These are phyloP conservation scores for Hygrophorus pudorinus DNA, from an alignment of 768 basidiomycete genomes.

Conservation along the genomic window DNA sequence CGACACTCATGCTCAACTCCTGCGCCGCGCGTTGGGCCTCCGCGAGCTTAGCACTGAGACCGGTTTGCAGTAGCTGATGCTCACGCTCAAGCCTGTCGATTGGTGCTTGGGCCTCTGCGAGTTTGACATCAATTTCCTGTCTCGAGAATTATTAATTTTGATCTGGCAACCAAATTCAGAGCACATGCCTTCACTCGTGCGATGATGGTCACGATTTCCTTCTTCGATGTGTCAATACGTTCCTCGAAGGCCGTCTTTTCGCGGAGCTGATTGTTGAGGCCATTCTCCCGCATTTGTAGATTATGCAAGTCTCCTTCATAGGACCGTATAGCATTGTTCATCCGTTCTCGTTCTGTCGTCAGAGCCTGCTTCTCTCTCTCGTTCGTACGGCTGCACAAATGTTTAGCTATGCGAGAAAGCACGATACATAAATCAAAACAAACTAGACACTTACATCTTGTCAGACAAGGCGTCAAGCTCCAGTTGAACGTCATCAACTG, in stretches of 20 bases:
- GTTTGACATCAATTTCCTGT: conserved; percentile 56
- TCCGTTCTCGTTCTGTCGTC: conserved; percentile 51
- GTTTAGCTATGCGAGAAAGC: not conserved
- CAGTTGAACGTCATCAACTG: conserved; percentile 75
- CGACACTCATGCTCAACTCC: conserved; percentile 55
- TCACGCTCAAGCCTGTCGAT: conserved; percentile 54
- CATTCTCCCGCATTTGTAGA: conserved; percentile 52
- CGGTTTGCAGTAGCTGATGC: conserved; percentile 37
- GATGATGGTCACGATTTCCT: conserved; percentile 38
- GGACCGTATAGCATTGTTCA: conserved; percentile 37
- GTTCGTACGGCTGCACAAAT: conserved; percentile 40
- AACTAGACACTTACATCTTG: conserved; percentile 46
- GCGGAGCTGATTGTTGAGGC: conserved; percentile 44
- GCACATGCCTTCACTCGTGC: conserved; percentile 40
- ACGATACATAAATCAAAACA: not conserved
- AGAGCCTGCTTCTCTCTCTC: conserved; percentile 56
- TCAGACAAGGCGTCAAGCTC: conserved; percentile 57
- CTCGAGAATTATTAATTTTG: conserved; percentile 1
- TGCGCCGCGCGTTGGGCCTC: conserved; percentile 49
- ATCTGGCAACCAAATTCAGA: conserved; percentile 1
- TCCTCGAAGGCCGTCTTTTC: conserved; percentile 50
- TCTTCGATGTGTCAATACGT: conserved; percentile 46
- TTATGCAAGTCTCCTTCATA: conserved; percentile 52
- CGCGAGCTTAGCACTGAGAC: conserved; percentile 35
- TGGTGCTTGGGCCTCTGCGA: conserved; percentile 51